phyloP scores from a whole-genome alignment of 495 filamentous ascomycete genomes.

The Polyplosphaeria fusca region DNA sequence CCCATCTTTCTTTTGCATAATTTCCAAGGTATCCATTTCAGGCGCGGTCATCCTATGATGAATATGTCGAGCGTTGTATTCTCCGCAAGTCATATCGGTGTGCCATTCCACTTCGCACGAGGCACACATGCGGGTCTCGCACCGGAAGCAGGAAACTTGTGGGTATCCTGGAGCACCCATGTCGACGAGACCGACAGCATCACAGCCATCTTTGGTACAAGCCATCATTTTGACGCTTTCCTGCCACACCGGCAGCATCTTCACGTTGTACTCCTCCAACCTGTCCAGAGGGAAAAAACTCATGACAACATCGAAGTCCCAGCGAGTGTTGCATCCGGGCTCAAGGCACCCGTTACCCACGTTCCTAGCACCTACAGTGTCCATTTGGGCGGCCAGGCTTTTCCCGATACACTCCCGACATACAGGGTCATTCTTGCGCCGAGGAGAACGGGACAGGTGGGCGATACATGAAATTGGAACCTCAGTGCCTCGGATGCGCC shows the following conservation, averaged over 20 bases:
- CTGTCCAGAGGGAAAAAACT: not conserved
- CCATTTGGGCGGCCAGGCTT: conserved; percentile 4
- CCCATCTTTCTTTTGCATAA: conserved; percentile 21
- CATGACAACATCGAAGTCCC: conserved; percentile 1
- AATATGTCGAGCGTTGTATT: conserved; percentile 2
- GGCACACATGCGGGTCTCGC: conserved; percentile 1
- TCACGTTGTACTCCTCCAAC: conserved; percentile 8
- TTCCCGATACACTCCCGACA: conserved; percentile 14
- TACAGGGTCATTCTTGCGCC: conserved; percentile 8
- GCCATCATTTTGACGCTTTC: not conserved
- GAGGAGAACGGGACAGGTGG: conserved; percentile 8
- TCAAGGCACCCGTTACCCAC: conserved; percentile 11
- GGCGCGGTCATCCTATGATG: conserved; percentile 12
- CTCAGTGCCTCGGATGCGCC: not conserved
- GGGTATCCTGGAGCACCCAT: conserved; percentile 9
- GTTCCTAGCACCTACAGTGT: conserved; percentile 4
- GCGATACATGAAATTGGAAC: conserved; percentile 10
- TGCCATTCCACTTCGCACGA: conserved; percentile 4
- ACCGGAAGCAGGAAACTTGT: conserved; percentile 8
- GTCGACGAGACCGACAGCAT: conserved; percentile 1
- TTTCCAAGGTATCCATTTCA: conserved; percentile 12
- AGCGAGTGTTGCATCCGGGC: conserved; percentile 12
- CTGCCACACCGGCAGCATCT: conserved; percentile 4
- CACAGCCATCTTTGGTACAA: conserved; percentile 1
- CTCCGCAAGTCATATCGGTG: conserved; percentile 6